Evolutionary conservation across 441 rosid species (phyloP), one percentile per base, ranked within the genome.

Genomic region (Erodium trifolium): DNA sequence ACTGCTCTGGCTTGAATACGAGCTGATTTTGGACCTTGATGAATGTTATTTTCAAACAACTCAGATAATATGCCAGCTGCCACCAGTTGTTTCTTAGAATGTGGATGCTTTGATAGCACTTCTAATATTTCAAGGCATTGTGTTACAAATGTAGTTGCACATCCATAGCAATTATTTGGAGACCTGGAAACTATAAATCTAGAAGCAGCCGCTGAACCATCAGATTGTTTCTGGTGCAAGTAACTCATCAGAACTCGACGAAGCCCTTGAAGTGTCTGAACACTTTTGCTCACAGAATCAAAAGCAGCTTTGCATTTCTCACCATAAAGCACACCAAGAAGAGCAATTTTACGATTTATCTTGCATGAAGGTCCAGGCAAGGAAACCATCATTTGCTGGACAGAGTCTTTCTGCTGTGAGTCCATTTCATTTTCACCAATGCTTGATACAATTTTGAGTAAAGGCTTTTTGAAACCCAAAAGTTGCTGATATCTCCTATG

Each of bases 381-480:
- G 78, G 99, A 94, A 34, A 90, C 98, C 99, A 96, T 94, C 99
- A 94, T 94, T 82, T 96, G 99, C 91, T 96, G 98, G 80, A 96
- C 98, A 71, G 96, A 83, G 82, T 96, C 99, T 82, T 94, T 96
- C 85, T 96, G 99, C 72, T 92, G 99, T 11, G 99, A 89, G 79
- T 96, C 99, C 91, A 93, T 88, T 78, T 96, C 99, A 84, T 89
- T 90, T 78, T 96, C 99, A 41, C 99, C 98, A 79, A 94, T 89
- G 85, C 98, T 96, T 41, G 99, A 94, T 60, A 96, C 97, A 70
- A 96, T 90, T 87, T 96, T 96, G 81, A 96, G 87, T 78, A 96
- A 93, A 34, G 99, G 98, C 82, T 92, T 96, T 85, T 96, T 96
- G 84, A 90, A 96, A 67, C 99, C 99, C 86, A 96, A 76, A 68